These are phyloP conservation scores for Ogataea salicorniae DNA, from an alignment of 805 yeast species.

Conservation along the genomic window DNA sequence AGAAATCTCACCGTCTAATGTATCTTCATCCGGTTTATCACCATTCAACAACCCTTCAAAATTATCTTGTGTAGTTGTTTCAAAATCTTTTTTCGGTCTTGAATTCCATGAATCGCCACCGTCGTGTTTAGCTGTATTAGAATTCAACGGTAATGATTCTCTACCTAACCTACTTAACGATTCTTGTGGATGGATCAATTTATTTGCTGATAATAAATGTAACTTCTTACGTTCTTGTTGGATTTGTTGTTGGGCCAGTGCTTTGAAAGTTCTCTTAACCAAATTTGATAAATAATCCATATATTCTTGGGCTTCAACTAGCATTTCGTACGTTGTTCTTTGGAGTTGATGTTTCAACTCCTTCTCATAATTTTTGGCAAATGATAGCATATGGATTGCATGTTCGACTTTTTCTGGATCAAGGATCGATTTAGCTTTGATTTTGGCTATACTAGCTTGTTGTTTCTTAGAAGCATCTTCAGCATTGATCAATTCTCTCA, in stretches of 20 bases:
- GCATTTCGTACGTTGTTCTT: conserved; percentile 80
- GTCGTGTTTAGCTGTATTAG: neutral
- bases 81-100: conserved; percentile 26
- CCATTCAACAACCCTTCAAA: conserved; percentile 7
- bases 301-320: conserved; percentile 63
- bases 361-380: conserved; percentile 71
- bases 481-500: conserved; percentile 82
- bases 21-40: conserved; percentile 4
- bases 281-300: conserved; percentile 47
- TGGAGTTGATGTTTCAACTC: conserved; percentile 72
- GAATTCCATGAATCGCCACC: conserved; percentile 32
- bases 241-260: conserved; percentile 62
- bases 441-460: conserved; percentile 65
- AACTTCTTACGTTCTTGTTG: conserved; percentile 83
- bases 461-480: conserved; percentile 66
- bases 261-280: conserved; percentile 49
- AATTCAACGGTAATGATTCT: conserved; percentile 44
- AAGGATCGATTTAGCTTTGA: conserved; percentile 66
- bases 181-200: conserved; percentile 28
- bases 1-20: conserved; percentile 27
- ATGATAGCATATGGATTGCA: conserved; percentile 73
- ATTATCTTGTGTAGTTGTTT: conserved; percentile 4
- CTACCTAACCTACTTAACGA: conserved; percentile 73
- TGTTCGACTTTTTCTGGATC: conserved; percentile 90
- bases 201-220: conserved; percentile 60